Conservation (phyloP, 192 early-diverging fungal species). For the Backusella sp. region DNA sequence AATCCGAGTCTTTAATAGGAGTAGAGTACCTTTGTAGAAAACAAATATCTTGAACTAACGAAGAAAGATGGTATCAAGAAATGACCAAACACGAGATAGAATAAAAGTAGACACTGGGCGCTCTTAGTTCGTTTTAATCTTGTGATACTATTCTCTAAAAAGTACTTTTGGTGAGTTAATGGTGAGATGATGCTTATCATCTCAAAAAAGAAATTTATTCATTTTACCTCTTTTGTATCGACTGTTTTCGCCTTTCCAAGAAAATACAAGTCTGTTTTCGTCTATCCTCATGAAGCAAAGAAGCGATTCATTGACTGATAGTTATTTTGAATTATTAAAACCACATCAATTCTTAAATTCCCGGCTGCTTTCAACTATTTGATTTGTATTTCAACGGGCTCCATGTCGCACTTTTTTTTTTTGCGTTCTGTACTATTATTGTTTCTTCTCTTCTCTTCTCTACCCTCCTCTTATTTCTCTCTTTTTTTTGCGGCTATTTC, state of each 20-base stretch:
- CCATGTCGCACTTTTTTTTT: neutral
- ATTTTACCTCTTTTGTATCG: neutral
- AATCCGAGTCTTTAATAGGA: neutral
- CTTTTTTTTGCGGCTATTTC: neutral
- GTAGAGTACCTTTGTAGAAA: neutral
- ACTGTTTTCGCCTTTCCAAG: neutral
- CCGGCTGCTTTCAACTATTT: slow-evolving; percentile 4
- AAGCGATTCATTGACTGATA: neutral
- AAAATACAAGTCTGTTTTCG: neutral
- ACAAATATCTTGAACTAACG: neutral
- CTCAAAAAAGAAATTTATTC: neutral
- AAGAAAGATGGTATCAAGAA: neutral
- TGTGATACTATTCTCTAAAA: neutral
- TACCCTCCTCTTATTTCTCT: neutral
- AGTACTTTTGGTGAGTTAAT: neutral
- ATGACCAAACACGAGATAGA: neutral
- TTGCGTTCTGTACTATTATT: neutral
- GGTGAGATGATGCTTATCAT: neutral
- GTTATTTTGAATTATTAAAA: neutral
- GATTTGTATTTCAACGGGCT: neutral
- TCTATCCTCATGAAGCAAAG: neutral
- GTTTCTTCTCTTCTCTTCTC: neutral
- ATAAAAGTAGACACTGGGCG: neutral
- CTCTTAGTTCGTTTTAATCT: neutral
- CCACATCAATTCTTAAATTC: neutral